Evolutionary conservation across 257 asterid species (phyloP).

Genomic region (Nicotiana noctiflora): DNA sequence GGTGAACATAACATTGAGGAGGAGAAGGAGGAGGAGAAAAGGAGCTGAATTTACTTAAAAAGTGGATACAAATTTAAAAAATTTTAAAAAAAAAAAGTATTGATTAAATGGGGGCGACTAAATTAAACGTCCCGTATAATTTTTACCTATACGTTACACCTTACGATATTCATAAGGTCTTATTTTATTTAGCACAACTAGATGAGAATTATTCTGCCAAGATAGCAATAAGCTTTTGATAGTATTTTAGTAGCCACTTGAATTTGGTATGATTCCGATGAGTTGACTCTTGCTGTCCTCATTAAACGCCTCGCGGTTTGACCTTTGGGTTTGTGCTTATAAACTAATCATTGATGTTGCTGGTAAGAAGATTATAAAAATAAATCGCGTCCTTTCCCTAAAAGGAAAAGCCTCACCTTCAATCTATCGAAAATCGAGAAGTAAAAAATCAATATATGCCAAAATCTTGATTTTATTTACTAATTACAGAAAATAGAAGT

Average conservation of each 20-base stretch:
- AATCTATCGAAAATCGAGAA: background rate
- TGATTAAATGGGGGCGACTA: no score
- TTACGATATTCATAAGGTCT: background rate
- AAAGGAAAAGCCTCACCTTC: background rate
- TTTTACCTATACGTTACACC: no score
- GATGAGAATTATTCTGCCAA: background rate
- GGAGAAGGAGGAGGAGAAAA: no score
- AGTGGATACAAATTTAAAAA: no score
- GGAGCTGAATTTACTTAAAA: no score
- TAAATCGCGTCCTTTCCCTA: background rate
- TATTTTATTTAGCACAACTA: background rate
- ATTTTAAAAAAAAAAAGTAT: no score
- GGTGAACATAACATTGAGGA: no score
- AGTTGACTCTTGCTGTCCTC: constrained; percentile 2
- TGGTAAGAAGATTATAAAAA: background rate
- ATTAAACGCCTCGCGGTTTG: background rate
- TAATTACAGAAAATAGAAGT: background rate
- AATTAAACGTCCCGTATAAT: no score
- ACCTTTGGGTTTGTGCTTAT: background rate
- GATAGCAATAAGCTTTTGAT: background rate
- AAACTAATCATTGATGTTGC: background rate
- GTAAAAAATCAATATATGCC: background rate
- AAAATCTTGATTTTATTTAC: background rate
- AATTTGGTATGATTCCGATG: background rate
- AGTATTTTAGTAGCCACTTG: background rate